phyloP scores from a whole-genome alignment of 2,329 filamentous ascomycete genomes.

The Acrocalymma vagum region DNA sequence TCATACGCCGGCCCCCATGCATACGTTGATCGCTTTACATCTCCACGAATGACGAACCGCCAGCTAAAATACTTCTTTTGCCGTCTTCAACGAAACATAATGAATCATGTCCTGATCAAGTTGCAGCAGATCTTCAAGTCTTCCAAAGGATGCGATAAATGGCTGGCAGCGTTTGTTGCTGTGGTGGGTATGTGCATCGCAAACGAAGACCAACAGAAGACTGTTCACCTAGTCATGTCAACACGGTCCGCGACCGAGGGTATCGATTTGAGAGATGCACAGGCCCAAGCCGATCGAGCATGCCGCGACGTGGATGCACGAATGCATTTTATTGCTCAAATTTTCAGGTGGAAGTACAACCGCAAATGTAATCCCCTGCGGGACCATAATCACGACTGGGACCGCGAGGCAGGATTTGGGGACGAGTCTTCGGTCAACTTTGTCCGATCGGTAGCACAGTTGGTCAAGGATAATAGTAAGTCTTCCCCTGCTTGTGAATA shows the following conservation, averaged over 20 bases:
- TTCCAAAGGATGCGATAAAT: slow-evolving; percentile 53
- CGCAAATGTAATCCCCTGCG: slow-evolving; percentile 51
- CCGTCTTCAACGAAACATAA: slow-evolving; percentile 51
- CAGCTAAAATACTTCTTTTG: slow-evolving; percentile 61
- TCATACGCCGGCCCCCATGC: slow-evolving; percentile 40
- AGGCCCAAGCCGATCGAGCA: slow-evolving; percentile 47
- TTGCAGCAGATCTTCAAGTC: slow-evolving; percentile 57
- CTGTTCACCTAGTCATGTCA: slow-evolving; percentile 54
- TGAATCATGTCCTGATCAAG: slow-evolving; percentile 54
- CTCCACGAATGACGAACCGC: slow-evolving; percentile 57
- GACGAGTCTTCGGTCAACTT: slow-evolving; percentile 47
- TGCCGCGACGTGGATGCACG: slow-evolving; percentile 55
- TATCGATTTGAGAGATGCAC: slow-evolving; percentile 31
- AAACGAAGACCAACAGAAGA: slow-evolving; percentile 57
- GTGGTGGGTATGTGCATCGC: slow-evolving; percentile 59
- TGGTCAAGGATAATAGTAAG: slow-evolving; percentile 55
- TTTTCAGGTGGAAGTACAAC: slow-evolving; percentile 60
- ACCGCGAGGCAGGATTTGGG: slow-evolving; percentile 45
- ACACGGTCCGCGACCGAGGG: slow-evolving; percentile 45
- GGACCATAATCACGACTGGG: slow-evolving; percentile 48
- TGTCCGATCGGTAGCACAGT: slow-evolving; percentile 43
- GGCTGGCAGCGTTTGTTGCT: slow-evolving; percentile 56
- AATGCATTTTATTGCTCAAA: slow-evolving; percentile 53
- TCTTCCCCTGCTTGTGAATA: slow-evolving; percentile 2
- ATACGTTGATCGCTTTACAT: slow-evolving; percentile 43